Percentiles rank a stretch among this genome's conserved stretches.
phyloP scores from a whole-genome alignment of 2,329 filamentous ascomycete species.

The Sphaerulina musiva region DNA sequence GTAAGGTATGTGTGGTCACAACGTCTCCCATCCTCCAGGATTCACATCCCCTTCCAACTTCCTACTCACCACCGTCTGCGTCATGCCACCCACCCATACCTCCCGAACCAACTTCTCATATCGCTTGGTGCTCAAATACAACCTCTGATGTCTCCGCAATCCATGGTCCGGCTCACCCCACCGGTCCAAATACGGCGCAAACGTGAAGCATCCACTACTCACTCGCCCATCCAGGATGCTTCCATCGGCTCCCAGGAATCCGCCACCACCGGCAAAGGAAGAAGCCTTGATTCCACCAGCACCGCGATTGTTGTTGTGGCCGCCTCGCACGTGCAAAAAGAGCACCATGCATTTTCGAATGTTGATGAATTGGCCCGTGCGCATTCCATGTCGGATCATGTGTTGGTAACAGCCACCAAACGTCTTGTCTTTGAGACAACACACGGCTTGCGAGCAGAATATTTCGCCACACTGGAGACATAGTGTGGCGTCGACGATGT shows the following conservation, averaged over 20 bases:
- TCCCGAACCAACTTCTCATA: slow-evolving; percentile 84
- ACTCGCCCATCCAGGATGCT: slow-evolving; percentile 1
- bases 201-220: slow-evolving; percentile 64
- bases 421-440: slow-evolving; percentile 65
- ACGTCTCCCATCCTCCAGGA: slow-evolving; percentile 90
- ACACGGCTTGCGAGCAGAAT: slow-evolving; percentile 89
- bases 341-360: slow-evolving; percentile 92
- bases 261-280: no score
- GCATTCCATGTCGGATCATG: slow-evolving; percentile 79
- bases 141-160: slow-evolving; percentile 72
- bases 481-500: slow-evolving; percentile 81
- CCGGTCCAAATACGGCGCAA: slow-evolving; percentile 88
- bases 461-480: slow-evolving; percentile 96
- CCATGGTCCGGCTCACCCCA: slow-evolving; percentile 95
- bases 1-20: no score
- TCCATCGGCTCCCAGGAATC: background rate
- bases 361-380: slow-evolving; percentile 90
- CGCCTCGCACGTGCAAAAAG: slow-evolving; percentile 64
- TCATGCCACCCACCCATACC: slow-evolving; percentile 77
- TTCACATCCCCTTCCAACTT: slow-evolving; percentile 94
- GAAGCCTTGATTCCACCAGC: no score
- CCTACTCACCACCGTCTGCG: slow-evolving; percentile 82
- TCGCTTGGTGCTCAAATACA: slow-evolving; percentile 87
- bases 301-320: slow-evolving; percentile 17
- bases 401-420: slow-evolving; percentile 84